Percentiles rank a stretch among this genome's conserved stretches.
Conservation (phyloP, 176 grass and related monocot species). For the Triticum aestivum region IWGSC_CS_RefSeq_v2.1 NC_057801.1:756599052-756599551, state of each 20-base stretch:
- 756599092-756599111: conserved; percentile 26
- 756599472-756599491: conserved; percentile 3
- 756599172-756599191: conserved; percentile 54
- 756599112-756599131: conserved; percentile 70
- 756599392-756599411: background rate
- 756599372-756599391: background rate
- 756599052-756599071: conserved; percentile 55
- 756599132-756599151: conserved; percentile 7
- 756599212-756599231: conserved; percentile 67
- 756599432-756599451: background rate
- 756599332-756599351: background rate
- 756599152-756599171: conserved; percentile 44
- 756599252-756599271: conserved; percentile 22
- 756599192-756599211: conserved; percentile 44
- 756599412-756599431: background rate
- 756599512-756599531: conserved; percentile 17
- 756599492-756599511: background rate
- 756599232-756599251: conserved; percentile 53
- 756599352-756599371: background rate
- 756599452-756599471: background rate
- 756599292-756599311: conserved; percentile 12
- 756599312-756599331: conserved; percentile 25
- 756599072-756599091: conserved; percentile 35
- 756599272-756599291: background rate
- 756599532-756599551: background rate